Conservation (phyloP, 2,329 filamentous ascomycete genomes). For the Colletotrichum endophyticum region DNA sequence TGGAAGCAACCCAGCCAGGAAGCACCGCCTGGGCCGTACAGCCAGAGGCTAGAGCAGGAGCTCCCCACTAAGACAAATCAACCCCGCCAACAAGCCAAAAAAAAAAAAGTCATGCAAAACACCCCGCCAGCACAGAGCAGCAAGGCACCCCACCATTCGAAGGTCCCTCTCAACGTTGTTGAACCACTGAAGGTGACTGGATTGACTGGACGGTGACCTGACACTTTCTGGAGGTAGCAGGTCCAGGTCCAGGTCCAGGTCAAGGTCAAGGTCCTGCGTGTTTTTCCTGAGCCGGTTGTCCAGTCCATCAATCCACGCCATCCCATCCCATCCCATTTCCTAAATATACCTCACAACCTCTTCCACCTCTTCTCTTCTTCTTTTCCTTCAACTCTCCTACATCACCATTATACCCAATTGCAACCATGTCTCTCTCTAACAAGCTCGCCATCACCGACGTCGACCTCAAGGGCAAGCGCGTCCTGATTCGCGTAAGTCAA, state of each 20-base stretch:
- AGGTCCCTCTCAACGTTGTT: slow-evolving; percentile 19
- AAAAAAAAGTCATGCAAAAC: slow-evolving; percentile 18
- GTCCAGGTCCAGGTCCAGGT: background rate
- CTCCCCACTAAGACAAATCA: slow-evolving; percentile 16
- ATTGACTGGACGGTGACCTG: background rate
- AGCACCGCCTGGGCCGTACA: background rate
- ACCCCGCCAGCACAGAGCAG: slow-evolving; percentile 25
- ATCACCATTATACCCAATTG: slow-evolving; percentile 22
- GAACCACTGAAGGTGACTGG: slow-evolving; percentile 12
- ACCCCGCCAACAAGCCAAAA: slow-evolving; percentile 27
- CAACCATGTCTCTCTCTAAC: slow-evolving; percentile 93
- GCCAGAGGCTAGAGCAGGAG: background rate
- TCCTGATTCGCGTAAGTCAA: slow-evolving; percentile 87
- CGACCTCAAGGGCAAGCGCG: slow-evolving; percentile 97
- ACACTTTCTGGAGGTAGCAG: background rate
- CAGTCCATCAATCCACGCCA: slow-evolving; percentile 15
- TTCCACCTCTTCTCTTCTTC: slow-evolving; percentile 22
- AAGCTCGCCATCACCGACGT: slow-evolving; percentile 97
- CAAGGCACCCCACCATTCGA: slow-evolving; percentile 26
- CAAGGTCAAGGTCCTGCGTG: background rate
- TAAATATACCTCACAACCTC: slow-evolving; percentile 22
- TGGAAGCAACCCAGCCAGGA: background rate
- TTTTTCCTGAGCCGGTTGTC: background rate
- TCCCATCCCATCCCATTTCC: slow-evolving; percentile 20
- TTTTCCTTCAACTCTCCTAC: slow-evolving; percentile 24